phyloP scores from a whole-genome alignment of 495 filamentous ascomycete species.

The Bacidia gigantensis region DNA sequence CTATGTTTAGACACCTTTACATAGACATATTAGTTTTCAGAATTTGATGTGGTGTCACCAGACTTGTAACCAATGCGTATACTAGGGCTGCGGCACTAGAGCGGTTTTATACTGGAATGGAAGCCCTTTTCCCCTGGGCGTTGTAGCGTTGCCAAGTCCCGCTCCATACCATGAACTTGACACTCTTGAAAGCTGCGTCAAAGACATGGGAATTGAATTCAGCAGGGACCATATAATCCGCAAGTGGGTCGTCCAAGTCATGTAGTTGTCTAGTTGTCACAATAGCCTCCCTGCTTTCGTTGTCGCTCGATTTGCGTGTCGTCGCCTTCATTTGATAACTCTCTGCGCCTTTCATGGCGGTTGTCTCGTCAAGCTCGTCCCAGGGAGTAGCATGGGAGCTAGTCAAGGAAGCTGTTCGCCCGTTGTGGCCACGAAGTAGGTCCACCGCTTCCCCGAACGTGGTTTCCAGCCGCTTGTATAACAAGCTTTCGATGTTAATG shows the following conservation, averaged over 20 bases:
- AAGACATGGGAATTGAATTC: conserved; percentile 41
- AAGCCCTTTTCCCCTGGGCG: conserved; percentile 5
- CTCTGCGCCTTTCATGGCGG: background rate
- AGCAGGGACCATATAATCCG: conserved; percentile 7
- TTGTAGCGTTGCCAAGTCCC: conserved; percentile 45
- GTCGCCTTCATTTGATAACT: conserved; percentile 6
- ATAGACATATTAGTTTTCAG: too few species aligned
- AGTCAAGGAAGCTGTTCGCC: background rate
- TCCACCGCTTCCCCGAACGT: conserved; percentile 34
- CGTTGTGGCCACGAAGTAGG: conserved; percentile 4
- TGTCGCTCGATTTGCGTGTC: conserved; percentile 1
- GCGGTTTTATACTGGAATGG: background rate
- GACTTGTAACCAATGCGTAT: too few species aligned
- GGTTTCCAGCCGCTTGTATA: conserved; percentile 32
- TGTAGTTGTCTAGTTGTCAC: background rate
- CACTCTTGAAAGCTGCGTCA: conserved; percentile 42
- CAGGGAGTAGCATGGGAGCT: conserved; percentile 14
- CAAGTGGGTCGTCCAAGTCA: conserved; percentile 8
- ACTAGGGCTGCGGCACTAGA: too few species aligned
- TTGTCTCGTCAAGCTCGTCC: conserved; percentile 9
- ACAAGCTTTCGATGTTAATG: conserved; percentile 44
- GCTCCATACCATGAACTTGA: conserved; percentile 55
- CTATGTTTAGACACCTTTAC: too few species aligned
- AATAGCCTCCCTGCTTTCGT: conserved; percentile 16
- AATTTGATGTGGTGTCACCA: too few species aligned